phyloP scores from a whole-genome alignment of 495 filamentous ascomycete genomes.

The Cladorrhinum samala region DNA sequence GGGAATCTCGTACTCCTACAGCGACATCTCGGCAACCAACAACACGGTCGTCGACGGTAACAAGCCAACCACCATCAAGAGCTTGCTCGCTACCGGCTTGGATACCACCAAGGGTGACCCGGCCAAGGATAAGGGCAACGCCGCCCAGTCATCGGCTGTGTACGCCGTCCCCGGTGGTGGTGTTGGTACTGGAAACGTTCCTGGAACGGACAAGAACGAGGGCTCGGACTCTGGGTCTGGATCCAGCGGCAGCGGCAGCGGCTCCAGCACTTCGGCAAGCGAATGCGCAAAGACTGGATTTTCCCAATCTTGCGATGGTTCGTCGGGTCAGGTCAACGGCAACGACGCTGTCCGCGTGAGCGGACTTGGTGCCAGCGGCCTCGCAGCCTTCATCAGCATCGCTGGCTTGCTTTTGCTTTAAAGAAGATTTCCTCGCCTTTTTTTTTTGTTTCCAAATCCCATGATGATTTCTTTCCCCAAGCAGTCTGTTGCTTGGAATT shows the following conservation, averaged over 20 bases:
- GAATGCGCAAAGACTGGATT: conserved; percentile 28
- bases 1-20: conserved; percentile 70
- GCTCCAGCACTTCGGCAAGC: conserved; percentile 8
- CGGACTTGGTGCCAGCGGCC: background rate
- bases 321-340: too few relatives aligned
- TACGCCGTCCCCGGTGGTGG: conserved; percentile 33
- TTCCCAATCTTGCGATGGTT: conserved; percentile 6
- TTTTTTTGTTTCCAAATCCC: background rate
- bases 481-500: too few relatives aligned
- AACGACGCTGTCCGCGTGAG: conserved; percentile 8
- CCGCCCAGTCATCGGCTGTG: conserved; percentile 21
- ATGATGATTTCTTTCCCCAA: too few relatives aligned
- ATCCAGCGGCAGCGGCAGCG: conserved; percentile 6
- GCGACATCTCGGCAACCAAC: conserved; percentile 58
- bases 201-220: conserved; percentile 5
- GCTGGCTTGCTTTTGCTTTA: background rate
- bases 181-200: conserved; percentile 14
- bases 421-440: too few relatives aligned
- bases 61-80: conserved; percentile 71
- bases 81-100: conserved; percentile 68
- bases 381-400: background rate
- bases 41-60: conserved; percentile 67
- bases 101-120: conserved; percentile 54
- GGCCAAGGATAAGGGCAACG: conserved; percentile 22
- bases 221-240: conserved; percentile 7